Base-by-base conservation (phyloP, 768 basidiomycete species). In the Pholiota molesta region DNA sequence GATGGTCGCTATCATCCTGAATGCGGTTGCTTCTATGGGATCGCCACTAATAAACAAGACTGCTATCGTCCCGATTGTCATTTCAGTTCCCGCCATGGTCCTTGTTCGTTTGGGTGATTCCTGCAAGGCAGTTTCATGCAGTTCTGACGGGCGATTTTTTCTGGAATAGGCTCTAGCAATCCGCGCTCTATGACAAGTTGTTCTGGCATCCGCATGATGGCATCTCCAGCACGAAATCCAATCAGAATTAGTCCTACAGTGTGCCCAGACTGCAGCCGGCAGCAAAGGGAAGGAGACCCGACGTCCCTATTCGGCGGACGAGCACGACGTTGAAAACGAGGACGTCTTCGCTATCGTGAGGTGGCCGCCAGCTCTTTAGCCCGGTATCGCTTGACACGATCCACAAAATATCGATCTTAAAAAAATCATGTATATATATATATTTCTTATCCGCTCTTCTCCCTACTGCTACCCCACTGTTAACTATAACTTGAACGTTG, bases 1-100 rank as follows among this genome's bases (percentile, higher is more conserved):
- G 91, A 92, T 71, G 91, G 91, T 59, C 86, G 89, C 65, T 90
- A 80, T 73, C 84, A 91, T 75, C 84, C 86, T 16, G 72, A 74
- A 57, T 92, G 91, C 73, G 82, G 84, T 9, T 90, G 92, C 73
- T 92, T 92, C 73, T 76, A 85, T 61, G 82, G 85, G 57, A 88
- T 92, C 85, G 83, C 87, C 47, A 90, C 90, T 19, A 83, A 79
- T 59, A 73, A 82, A 52, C 84, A 89, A 68, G 91, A 92, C 69
- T 92, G 91, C 66, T 72, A 85, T 51, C 77, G 78, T 62, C 70
- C 77, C 3, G 83, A 87, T 66, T 92, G 91, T 73, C 73, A 91
- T 65, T 92, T 92, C 73, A 92, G 91, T 71, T 72, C 77, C 69
- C 78, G 87, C 62, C 90, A 92, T 65, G 68, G 72, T 54, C 72